Base-by-base conservation (phyloP, 2,329 filamentous ascomycete species). In the Teratosphaeria viscida region DNA sequence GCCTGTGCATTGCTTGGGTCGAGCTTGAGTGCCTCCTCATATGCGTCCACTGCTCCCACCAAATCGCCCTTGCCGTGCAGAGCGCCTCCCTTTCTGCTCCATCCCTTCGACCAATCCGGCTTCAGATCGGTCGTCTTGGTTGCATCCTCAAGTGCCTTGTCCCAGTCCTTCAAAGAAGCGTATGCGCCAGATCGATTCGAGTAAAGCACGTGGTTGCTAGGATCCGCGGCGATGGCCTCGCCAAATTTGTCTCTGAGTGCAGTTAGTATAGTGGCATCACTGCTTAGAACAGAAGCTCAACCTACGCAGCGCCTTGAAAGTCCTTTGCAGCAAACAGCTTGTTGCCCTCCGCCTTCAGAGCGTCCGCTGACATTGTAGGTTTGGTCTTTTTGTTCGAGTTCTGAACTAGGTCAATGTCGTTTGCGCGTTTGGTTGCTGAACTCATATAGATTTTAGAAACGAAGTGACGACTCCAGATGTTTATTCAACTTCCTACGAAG, bases 311-410 rank as follows among this genome's bases (percentile, higher is more conserved):
- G 75, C 92, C 90, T 71, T 91, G 83, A 75, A 96, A 99, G 77
- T 97, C 91, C 83, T 97, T 97, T 64, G 90, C 91, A 66, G 90
- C 88, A 77, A 99, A 99, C 77, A 95, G 92, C 82, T 95, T 95
- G 82, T 99, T 99, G 62, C 66, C 94, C 74, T 94, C 88, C 71
- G 92, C 90, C 82, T 99, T 99, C 71, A 99, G 85, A 84, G 92
- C 82, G 76, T 87, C 85, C 65, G 85, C 84, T 84, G 43, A 49
- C 43, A 49, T 49, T 49, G 43, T 49, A 23, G 43, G 3, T 49
- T 49, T 49, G 16, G 16, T 19, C 43, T 23, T 23, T 2, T 23
- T 49, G 2, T 49, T 49, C 43, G 16, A 23, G 16, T 49, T n/a
- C 7, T 49, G 43, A 19, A 4, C 3, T 49, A 23, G 23, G 43